Conservation (phyloP, 768 basidiomycete species). For the Mycena sanguinolenta region DNA sequence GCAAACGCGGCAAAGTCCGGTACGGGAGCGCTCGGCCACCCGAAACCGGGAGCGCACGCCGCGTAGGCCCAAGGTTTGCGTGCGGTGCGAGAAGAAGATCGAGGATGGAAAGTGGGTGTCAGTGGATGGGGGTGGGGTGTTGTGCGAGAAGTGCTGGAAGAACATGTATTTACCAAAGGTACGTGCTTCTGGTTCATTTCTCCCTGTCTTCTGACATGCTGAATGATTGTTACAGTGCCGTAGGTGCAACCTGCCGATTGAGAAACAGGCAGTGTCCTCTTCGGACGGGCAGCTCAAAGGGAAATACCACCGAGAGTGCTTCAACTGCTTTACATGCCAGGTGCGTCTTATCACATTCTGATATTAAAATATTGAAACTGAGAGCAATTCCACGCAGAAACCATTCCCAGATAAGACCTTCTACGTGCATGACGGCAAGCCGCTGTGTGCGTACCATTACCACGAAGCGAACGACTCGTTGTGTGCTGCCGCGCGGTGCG, state of each 20-base stretch:
- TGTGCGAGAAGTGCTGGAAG: slow-evolving; percentile 96
- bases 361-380: slow-evolving; percentile 8
- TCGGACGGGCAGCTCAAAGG: slow-evolving; percentile 95
- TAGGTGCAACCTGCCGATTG: slow-evolving; percentile 87
- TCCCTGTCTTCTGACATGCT: neutral
- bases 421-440: slow-evolving; percentile 92
- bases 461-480: slow-evolving; percentile 93
- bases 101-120: slow-evolving; percentile 88
- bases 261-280: slow-evolving; percentile 91
- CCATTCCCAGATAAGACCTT: slow-evolving; percentile 94
- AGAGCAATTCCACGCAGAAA: slow-evolving; percentile 59
- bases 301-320: slow-evolving; percentile 94
- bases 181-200: slow-evolving; percentile 38
- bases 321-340: slow-evolving; percentile 88
- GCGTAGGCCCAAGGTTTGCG: slow-evolving; percentile 64
- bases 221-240: slow-evolving; percentile 78
- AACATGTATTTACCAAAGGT: slow-evolving; percentile 96
- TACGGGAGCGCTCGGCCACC: slow-evolving; percentile 40
- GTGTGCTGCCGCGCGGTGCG: slow-evolving; percentile 83
- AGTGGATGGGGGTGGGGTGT: slow-evolving; percentile 78
- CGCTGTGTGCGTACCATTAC: slow-evolving; percentile 93
- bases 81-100: slow-evolving; percentile 76
- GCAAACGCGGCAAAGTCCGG: slow-evolving; percentile 66
- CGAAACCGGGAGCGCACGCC: slow-evolving; percentile 48
- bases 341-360: slow-evolving; percentile 49